These are phyloP conservation scores for Phylloporus sp. DNA, from an alignment of 768 basidiomycete species.

Conservation along the genomic window DNA sequence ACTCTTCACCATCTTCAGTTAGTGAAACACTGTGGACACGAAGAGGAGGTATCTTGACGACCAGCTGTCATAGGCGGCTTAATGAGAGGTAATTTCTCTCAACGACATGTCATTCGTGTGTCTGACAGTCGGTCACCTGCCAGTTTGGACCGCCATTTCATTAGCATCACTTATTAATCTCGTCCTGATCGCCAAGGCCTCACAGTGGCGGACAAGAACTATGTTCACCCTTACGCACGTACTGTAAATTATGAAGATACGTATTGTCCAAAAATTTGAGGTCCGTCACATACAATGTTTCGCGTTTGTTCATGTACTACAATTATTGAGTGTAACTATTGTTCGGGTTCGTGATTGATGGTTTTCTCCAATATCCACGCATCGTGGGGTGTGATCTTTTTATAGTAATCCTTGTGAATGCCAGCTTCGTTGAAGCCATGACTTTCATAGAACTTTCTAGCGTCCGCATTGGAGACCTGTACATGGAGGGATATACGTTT, in stretches of 20 bases:
- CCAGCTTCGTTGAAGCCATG: slow-evolving; percentile 73
- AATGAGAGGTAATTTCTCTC: slow-evolving; percentile 14
- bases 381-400: slow-evolving; percentile 77
- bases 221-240: slow-evolving; percentile 25
- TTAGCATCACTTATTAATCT: slow-evolving; percentile 23
- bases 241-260: slow-evolving; percentile 28
- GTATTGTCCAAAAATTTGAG: slow-evolving; percentile 10
- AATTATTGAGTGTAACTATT: slow-evolving; percentile 23
- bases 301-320: slow-evolving; percentile 21
- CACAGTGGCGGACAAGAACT: slow-evolving; percentile 13
- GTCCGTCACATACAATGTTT: slow-evolving; percentile 14
- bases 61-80: slow-evolving; percentile 16
- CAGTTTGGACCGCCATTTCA: slow-evolving; percentile 22
- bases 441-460: slow-evolving; percentile 77
- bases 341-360: slow-evolving; percentile 31
- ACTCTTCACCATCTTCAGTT: slow-evolving; percentile 40
- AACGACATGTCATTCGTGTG: slow-evolving; percentile 7
- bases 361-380: slow-evolving; percentile 82
- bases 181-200: slow-evolving; percentile 15
- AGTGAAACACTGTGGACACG: slow-evolving; percentile 73
- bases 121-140: slow-evolving; percentile 17
- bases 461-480: slow-evolving; percentile 73
- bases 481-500: slow-evolving; percentile 78
- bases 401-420: slow-evolving; percentile 76
- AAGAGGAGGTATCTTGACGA: slow-evolving; percentile 42